phyloP scores from a whole-genome alignment of 2,329 filamentous ascomycete species.

The Pseudocercospora fijiensis region DNA sequence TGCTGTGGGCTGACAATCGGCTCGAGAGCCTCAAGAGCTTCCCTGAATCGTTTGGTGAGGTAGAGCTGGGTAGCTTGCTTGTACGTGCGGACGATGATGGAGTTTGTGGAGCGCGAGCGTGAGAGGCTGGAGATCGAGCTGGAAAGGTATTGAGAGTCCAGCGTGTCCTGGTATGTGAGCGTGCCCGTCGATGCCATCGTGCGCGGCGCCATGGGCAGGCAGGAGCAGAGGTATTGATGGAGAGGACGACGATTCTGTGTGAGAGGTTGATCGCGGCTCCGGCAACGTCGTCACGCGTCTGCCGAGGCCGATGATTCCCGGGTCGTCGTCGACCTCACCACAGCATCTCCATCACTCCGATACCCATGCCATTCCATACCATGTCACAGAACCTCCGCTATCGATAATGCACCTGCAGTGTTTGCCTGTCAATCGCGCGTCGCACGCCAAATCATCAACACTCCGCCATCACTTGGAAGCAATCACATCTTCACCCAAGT shows the following conservation, averaged over 20 bases:
- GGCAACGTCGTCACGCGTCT: too few species aligned
- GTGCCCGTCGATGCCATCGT: slow-evolving; percentile 40
- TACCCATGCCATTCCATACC: not conserved
- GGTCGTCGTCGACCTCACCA: not conserved
- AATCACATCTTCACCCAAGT: not conserved
- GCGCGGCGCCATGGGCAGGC: slow-evolving; percentile 1
- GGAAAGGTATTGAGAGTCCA: slow-evolving; percentile 60
- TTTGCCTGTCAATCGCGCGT: too few species aligned
- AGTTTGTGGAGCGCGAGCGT: slow-evolving; percentile 64
- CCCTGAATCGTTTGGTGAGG: slow-evolving; percentile 86
- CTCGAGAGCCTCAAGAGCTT: slow-evolving; percentile 80
- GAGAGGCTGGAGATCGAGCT: slow-evolving; percentile 70
- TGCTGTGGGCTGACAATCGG: slow-evolving; percentile 69
- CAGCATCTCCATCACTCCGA: not conserved
- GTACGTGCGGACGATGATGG: slow-evolving; percentile 85
- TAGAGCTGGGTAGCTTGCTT: slow-evolving; percentile 92
- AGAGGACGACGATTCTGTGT: not conserved
- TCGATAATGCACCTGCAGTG: too few species aligned
- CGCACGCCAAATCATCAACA: too few species aligned
- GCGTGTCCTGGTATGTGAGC: slow-evolving; percentile 50
- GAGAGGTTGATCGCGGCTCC: not conserved
- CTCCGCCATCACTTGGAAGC: not conserved
- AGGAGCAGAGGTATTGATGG: not conserved
- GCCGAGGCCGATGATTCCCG: too few species aligned
- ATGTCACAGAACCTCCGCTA: too few species aligned